phyloP scores from a whole-genome alignment of 2,329 filamentous ascomycete species.

The Nothophoma quercina region DNA sequence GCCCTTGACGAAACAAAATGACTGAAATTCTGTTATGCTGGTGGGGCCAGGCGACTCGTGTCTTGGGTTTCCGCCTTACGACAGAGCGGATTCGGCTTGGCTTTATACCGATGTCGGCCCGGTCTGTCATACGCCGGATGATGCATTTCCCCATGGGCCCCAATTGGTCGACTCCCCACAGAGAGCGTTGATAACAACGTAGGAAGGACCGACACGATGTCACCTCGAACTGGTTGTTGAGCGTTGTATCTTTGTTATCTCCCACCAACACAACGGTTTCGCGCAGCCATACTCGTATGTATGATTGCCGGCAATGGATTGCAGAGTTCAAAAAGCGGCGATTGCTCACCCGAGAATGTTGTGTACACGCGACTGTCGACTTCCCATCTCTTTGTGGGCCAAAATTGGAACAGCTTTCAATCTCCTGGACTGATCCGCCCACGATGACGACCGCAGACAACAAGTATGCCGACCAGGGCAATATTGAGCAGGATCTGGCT shows the following conservation, averaged over 20 bases:
- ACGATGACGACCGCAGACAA: conserved; percentile 10
- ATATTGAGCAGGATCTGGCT: conserved; percentile 19
- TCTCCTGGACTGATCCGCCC: background rate
- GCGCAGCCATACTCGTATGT: background rate
- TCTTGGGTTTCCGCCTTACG: conserved; percentile 1
- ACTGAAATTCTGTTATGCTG: background rate
- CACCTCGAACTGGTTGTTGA: background rate
- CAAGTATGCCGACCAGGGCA: conserved; percentile 15
- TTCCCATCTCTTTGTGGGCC: background rate
- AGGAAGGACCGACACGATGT: conserved; percentile 4
- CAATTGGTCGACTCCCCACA: conserved; percentile 4
- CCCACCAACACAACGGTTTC: background rate
- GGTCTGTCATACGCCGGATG: conserved; percentile 1
- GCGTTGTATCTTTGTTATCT: conserved; percentile 22
- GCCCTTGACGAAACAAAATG: conserved; percentile 11
- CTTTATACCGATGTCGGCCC: conserved; percentile 11
- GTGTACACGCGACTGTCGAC: background rate
- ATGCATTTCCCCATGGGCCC: conserved; percentile 4
- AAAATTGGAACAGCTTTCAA: background rate
- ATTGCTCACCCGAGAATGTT: background rate
- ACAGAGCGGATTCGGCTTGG: conserved; percentile 6
- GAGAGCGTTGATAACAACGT: background rate
- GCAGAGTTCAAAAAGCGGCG: conserved; percentile 4
- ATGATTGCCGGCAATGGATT: background rate
- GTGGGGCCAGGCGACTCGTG: background rate